Evolutionary conservation across 2,329 filamentous ascomycete species (phyloP).

Genomic region (Bipolaris victoriae): DNA sequence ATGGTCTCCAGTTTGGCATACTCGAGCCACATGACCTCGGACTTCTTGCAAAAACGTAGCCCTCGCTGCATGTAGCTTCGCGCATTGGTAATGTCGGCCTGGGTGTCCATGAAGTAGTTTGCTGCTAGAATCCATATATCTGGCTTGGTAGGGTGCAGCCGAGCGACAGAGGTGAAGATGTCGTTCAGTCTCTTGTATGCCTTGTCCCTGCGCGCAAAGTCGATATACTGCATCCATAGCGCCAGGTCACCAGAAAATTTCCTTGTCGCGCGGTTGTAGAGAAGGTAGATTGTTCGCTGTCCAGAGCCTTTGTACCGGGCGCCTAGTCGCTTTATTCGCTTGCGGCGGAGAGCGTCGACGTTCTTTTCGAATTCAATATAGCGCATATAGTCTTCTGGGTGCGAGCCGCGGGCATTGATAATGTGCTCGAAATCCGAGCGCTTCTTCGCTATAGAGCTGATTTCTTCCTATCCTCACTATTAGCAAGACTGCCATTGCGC

Average conservation of each 20-base stretch:
- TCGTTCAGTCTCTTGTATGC: constrained; percentile 66
- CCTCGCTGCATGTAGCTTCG: constrained; percentile 87
- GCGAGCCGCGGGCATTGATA: constrained; percentile 76
- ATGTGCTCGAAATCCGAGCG: constrained; percentile 93
- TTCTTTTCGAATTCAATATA: constrained; percentile 78
- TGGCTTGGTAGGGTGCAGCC: constrained; percentile 82
- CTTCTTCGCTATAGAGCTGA: constrained; percentile 84
- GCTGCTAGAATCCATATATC: constrained; percentile 87
- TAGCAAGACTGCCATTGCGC: constrained; percentile 10
- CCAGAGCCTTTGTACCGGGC: constrained; percentile 74
- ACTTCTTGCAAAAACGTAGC: constrained; percentile 82
- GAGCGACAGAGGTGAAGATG: constrained; percentile 71
- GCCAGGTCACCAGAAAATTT: constrained; percentile 81
- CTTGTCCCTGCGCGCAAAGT: constrained; percentile 73
- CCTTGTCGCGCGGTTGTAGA: constrained; percentile 83
- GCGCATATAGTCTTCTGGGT: constrained; percentile 77
- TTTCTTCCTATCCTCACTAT: constrained; percentile 71
- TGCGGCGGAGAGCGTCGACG: constrained; percentile 75
- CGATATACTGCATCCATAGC: constrained; percentile 90
- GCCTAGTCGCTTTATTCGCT: constrained; percentile 80
- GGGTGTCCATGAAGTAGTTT: constrained; percentile 74
- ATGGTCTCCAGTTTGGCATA: constrained; percentile 92
- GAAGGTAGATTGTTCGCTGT: constrained; percentile 83
- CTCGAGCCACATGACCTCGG: constrained; percentile 80
- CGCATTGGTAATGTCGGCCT: constrained; percentile 86